phyloP scores from a whole-genome alignment of 2,329 filamentous ascomycete genomes.

The Aspergillus pseudotamarii region DNA sequence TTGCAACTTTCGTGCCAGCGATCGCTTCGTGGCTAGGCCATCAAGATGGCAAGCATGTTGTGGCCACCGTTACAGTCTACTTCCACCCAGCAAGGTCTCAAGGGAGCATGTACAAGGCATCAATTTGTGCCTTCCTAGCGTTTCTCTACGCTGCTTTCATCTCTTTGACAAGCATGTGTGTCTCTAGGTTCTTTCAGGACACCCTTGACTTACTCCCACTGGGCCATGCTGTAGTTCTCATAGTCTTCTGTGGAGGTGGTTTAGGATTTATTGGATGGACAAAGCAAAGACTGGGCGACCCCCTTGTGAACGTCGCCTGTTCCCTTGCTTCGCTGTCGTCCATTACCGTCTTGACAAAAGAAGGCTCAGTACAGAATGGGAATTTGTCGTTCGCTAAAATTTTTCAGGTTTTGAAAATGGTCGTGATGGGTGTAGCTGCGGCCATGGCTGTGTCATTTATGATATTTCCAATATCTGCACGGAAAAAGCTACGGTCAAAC shows the following conservation, averaged over 20 bases:
- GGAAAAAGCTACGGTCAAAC: constrained; percentile 71
- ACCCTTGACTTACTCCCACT: constrained; percentile 67
- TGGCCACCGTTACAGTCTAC: constrained; percentile 91
- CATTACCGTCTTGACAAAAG: constrained; percentile 88
- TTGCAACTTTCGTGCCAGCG: constrained; percentile 79
- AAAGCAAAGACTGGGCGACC: constrained; percentile 76
- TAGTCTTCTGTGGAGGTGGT: constrained; percentile 83
- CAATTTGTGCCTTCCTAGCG: constrained; percentile 73
- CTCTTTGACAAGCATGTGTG: constrained; percentile 83
- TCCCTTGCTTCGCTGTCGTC: constrained; percentile 86
- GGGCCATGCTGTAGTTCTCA: constrained; percentile 76
- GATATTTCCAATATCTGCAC: constrained; percentile 77
- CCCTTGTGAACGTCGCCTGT: constrained; percentile 80
- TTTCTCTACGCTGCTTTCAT: constrained; percentile 77
- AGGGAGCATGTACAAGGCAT: constrained; percentile 87
- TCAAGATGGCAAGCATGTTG: constrained; percentile 90
- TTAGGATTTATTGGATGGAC: constrained; percentile 87
- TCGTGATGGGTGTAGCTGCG: constrained; percentile 73
- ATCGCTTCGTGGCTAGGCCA: constrained; percentile 75
- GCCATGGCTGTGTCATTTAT: constrained; percentile 75
- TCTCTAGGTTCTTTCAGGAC: constrained; percentile 76
- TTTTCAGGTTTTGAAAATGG: constrained; percentile 78
- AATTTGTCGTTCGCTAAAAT: constrained; percentile 82
- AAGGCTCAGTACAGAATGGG: constrained; percentile 81
- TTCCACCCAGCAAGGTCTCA: constrained; percentile 87